A percentile compares a stretch with the other conserved stretches of the same genome.
Conservation (phyloP, 2,329 filamentous ascomycete species). For the Fusarium sp. region DNA sequence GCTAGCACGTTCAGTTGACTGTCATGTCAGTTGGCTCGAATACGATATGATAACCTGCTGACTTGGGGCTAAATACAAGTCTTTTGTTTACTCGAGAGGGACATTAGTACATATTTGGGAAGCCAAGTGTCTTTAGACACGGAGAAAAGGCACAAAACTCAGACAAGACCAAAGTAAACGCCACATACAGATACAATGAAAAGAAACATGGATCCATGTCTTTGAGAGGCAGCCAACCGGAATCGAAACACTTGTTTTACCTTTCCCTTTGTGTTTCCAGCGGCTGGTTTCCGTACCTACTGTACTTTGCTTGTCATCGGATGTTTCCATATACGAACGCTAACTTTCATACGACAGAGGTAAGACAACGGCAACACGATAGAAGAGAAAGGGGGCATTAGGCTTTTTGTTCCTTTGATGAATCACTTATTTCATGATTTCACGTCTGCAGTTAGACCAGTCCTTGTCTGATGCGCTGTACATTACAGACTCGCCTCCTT, state of each 20-base stretch:
- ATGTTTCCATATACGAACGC: slow-evolving; percentile 16
- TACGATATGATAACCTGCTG: slow-evolving; percentile 3
- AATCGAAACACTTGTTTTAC: slow-evolving; percentile 12
- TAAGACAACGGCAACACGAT: neutral
- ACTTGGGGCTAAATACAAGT: slow-evolving; percentile 7
- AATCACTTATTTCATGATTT: neutral
- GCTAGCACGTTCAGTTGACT: slow-evolving; percentile 1
- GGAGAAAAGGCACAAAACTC: neutral
- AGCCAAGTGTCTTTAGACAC: neutral
- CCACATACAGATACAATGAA: neutral
- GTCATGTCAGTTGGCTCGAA: neutral
- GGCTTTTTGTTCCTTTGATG: slow-evolving; percentile 11
- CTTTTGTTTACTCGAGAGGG: slow-evolving; percentile 5
- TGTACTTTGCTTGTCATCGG: neutral
- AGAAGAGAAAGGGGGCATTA: slow-evolving; percentile 1
- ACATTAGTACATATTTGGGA: neutral
- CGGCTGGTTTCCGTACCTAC: slow-evolving; percentile 4
- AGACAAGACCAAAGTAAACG: neutral
- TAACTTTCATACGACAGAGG: slow-evolving; percentile 6
- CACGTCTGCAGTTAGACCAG: neutral
- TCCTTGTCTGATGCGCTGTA: neutral
- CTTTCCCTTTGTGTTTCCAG: slow-evolving; percentile 10
- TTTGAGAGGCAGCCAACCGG: slow-evolving; percentile 10
- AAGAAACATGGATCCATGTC: neutral
- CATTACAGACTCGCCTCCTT: slow-evolving; percentile 10